Conservation (phyloP, 106 monocot genomes). For the Gastrodia elata region DNA sequence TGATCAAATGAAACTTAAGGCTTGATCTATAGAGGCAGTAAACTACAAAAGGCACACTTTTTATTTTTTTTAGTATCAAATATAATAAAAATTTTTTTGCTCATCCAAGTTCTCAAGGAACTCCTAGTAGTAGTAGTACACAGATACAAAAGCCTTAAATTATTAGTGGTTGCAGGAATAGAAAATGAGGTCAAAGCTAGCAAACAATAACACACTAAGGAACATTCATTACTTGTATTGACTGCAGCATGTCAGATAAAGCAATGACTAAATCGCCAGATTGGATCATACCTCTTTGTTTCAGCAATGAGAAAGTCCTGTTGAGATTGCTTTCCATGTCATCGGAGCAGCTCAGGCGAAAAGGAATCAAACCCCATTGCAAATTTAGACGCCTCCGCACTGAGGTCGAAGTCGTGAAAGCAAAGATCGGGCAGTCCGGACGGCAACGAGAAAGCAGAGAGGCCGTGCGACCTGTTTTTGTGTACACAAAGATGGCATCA, state of each 20-base stretch:
- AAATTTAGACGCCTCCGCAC: constrained; percentile 76
- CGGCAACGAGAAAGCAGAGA: constrained; percentile 88
- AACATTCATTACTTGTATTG: constrained; percentile 78
- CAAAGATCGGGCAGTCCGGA: constrained; percentile 95
- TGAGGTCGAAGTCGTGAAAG: constrained; percentile 82
- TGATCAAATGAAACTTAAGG: too few species aligned
- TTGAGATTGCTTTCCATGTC: constrained; percentile 99
- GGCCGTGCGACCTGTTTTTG: constrained; percentile 78
- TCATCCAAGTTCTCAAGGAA: too few species aligned
- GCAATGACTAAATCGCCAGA: constrained; percentile 86
- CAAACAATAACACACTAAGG: constrained; percentile 30
- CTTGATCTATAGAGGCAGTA: too few species aligned
- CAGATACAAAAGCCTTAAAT: not conserved
- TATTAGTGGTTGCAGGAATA: not conserved
- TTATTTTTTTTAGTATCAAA: too few species aligned
- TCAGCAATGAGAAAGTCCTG: constrained; percentile 84
- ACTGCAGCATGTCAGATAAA: constrained; percentile 63
- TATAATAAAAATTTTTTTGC: too few species aligned
- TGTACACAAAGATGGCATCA: constrained; percentile 73
- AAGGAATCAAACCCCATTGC: constrained; percentile 97
- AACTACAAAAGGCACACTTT: too few species aligned
- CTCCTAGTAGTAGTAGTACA: too few species aligned
- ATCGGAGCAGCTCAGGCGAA: constrained; percentile 74
- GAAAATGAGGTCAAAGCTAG: not conserved
- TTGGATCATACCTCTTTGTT: constrained; percentile 90